These are phyloP conservation scores for Paramarasmius palmivorus DNA, from an alignment of 1,284 basidiomycete species.

Conservation along the genomic window DNA sequence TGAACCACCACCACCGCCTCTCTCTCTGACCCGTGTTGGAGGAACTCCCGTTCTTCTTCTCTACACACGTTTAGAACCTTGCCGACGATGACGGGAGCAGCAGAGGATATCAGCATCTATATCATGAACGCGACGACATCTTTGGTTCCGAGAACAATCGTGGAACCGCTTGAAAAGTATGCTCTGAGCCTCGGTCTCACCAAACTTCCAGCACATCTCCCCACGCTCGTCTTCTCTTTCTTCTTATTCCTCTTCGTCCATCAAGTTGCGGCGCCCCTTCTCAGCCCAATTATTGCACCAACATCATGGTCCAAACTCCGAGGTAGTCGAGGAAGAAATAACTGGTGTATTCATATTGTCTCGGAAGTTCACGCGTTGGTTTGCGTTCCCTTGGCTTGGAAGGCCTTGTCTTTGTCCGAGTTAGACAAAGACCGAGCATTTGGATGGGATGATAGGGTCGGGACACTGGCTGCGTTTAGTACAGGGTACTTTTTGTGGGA, in stretches of 20 bases:
- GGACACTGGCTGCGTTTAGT: constrained; percentile 40
- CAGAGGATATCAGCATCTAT: too few relatives aligned
- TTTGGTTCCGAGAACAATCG: too few relatives aligned
- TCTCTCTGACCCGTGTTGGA: too few relatives aligned
- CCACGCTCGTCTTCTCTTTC: constrained; percentile 7
- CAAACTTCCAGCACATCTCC: constrained; percentile 2
- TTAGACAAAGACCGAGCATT: constrained; percentile 49
- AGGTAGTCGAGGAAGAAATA: constrained; percentile 6
- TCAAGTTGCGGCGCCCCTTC: constrained; percentile 7
- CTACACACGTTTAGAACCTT: too few relatives aligned
- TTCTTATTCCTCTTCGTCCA: constrained; percentile 11
- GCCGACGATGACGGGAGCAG: too few relatives aligned
- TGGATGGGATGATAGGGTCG: constrained; percentile 55
- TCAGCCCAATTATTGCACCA: not conserved
- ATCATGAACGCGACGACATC: too few relatives aligned
- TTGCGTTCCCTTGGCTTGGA: constrained; percentile 49
- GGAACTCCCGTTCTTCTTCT: too few relatives aligned
- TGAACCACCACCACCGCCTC: too few relatives aligned
- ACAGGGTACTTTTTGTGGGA: constrained; percentile 67
- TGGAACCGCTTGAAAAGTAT: too few relatives aligned
- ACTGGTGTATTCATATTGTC: constrained; percentile 26
- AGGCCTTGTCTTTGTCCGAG: constrained; percentile 39
- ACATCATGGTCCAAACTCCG: not conserved
- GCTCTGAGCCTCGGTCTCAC: constrained; percentile 9
- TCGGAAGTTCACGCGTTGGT: constrained; percentile 56